These are phyloP conservation scores for Alternaria sp. DNA, from an alignment of 2,329 filamentous ascomycete species.

Conservation along the genomic window DNA sequence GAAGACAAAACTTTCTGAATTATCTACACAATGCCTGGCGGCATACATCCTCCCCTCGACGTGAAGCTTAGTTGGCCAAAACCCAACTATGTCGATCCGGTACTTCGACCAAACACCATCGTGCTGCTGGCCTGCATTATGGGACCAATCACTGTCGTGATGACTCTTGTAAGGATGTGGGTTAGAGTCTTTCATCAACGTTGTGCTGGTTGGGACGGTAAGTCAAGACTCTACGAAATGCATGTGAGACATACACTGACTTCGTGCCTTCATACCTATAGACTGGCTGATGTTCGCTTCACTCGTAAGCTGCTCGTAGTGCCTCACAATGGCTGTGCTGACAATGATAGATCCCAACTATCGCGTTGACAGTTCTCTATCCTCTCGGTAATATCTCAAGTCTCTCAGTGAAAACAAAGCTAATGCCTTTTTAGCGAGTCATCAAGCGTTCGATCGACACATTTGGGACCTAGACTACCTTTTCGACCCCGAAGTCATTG, in stretches of 20 bases:
- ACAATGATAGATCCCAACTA: conserved; percentile 27
- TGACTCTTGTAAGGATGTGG: conserved; percentile 42
- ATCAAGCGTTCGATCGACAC: conserved; percentile 36
- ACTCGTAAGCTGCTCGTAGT: conserved; percentile 24
- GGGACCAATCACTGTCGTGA: conserved; percentile 32
- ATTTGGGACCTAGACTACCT: conserved; percentile 37
- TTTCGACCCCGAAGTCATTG: conserved; percentile 15
- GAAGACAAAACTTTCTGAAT: not conserved
- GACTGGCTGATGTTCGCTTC: conserved; percentile 44
- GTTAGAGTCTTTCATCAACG: conserved; percentile 38
- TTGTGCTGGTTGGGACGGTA: conserved; percentile 33
- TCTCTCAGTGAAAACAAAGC: not conserved
- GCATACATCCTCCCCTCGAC: conserved; percentile 38
- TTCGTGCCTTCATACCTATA: not conserved
- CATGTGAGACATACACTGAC: not conserved
- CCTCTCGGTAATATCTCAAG: conserved; percentile 24
- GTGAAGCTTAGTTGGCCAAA: conserved; percentile 36
- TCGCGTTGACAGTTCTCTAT: conserved; percentile 31
- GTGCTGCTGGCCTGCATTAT: conserved; percentile 30
- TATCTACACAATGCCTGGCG: conserved; percentile 39
- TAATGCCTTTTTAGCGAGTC: conserved; percentile 26
- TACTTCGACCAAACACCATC: conserved; percentile 30
- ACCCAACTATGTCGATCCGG: conserved; percentile 36
- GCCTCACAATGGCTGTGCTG: conserved; percentile 5
- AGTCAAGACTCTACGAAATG: not conserved